Base-by-base conservation (phyloP, 2,329 filamentous ascomycete species). In the Cercospora janseana region DNA sequence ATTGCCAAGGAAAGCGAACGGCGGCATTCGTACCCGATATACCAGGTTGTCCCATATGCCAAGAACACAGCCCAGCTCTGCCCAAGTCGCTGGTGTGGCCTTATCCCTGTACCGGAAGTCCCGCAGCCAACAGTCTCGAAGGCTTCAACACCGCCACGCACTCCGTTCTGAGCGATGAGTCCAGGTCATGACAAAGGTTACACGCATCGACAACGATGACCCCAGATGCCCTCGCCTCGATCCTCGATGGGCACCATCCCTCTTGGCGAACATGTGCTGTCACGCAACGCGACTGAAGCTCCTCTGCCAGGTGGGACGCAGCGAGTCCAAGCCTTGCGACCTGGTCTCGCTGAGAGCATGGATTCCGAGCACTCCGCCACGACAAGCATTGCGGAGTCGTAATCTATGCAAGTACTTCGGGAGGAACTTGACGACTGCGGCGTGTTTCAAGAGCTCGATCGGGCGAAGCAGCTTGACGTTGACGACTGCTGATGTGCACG, bases 211-310 rank as follows among this genome's bases (percentile, higher is more conserved):
- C 21, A 12, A 15, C 41, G 20, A 23, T 31, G 26, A 28, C 26
- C 16, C 6, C 21, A 26, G 28, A 8, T 16, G 13, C n/a, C 9
- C 41, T 32, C 18, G 29, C 15, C 41, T 24, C 26, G 26, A 28
- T 44, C 10, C 18, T 20, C 28, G 28, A 44, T 28, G 27, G n/a
- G 13, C 18, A 20, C 23, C 12, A 20, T 44, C 41, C 15, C 26
- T 10, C 29, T 44, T 44, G 24, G 27, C 41, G 21, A 31, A 29
- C 40, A 15, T 43, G 40, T 43, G 40, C 40, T 43, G 40, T 43
- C 23, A 29, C 20, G 12, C 26, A 20, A 32, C 18, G 12, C 27
- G 28, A 28, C 16, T 3, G 26, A 28, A 23, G 26, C 27, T 28
- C 15, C 26, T n/a, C n/a, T n/a, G n/a, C n/a, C n/a, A n/a, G n/a